phyloP scores from a whole-genome alignment of 106 monocot species.

The Dendrobium chrysotoxum region DNA sequence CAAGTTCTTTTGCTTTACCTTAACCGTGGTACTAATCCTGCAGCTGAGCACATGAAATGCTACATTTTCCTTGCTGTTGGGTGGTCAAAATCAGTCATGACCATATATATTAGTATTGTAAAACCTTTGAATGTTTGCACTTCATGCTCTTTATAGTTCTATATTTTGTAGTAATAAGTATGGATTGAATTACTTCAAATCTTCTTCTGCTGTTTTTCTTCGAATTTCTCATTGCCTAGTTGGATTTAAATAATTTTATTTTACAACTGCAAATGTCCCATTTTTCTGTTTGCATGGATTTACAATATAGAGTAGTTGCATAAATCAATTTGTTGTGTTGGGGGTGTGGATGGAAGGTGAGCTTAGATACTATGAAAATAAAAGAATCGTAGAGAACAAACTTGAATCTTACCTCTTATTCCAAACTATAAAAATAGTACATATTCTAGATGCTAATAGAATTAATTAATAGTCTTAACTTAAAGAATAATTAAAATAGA shows the following conservation, averaged over 20 bases:
- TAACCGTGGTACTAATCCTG: background rate
- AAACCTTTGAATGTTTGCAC: background rate
- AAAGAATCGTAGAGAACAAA: no score
- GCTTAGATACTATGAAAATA: background rate
- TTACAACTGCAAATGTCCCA: no score
- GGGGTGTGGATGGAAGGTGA: background rate
- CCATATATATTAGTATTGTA: background rate
- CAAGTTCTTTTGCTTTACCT: background rate
- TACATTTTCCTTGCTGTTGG: background rate
- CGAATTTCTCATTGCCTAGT: no score
- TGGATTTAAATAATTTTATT: no score
- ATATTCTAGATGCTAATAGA: no score
- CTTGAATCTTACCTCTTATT: no score
- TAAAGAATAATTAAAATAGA: no score
- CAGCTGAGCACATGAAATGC: background rate
- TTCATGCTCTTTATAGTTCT: background rate
- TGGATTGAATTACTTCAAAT: background rate
- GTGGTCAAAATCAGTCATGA: background rate
- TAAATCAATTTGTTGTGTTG: background rate
- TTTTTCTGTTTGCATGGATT: background rate
- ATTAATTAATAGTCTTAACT: no score
- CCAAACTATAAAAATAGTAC: no score
- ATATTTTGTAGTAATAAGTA: background rate
- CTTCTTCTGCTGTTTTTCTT: background rate
- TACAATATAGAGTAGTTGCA: background rate